A percentile compares a stretch with the other conserved stretches of the same genome.
phyloP scores from a whole-genome alignment of 352 stramenopile species.

The Blastocystis sp. region DNA sequence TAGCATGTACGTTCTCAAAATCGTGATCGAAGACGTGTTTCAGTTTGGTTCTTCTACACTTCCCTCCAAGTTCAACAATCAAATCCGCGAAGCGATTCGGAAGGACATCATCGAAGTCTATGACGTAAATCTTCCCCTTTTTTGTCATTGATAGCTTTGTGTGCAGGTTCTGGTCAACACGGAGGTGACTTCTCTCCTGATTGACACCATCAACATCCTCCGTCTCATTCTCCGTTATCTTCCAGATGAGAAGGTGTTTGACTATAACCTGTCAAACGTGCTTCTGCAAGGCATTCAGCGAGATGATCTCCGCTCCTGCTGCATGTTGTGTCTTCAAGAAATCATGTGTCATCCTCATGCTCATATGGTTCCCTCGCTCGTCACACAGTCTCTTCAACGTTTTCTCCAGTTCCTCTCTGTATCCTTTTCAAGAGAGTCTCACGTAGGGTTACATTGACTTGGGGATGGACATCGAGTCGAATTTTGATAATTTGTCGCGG shows the following conservation, averaged over 20 bases:
- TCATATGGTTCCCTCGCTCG: constrained; percentile 83
- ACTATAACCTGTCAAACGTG: constrained; percentile 86
- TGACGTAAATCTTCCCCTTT: constrained; percentile 65
- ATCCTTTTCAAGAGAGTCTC: constrained; percentile 79
- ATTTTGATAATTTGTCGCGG: constrained; percentile 67
- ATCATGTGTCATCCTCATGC: constrained; percentile 78
- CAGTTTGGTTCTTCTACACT: constrained; percentile 97
- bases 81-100: constrained; percentile 93
- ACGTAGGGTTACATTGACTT: constrained; percentile 78
- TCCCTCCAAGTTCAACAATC: constrained; percentile 87
- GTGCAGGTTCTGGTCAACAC: constrained; percentile 53
- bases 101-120: constrained; percentile 96
- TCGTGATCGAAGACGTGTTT: constrained; percentile 97
- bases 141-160: constrained; percentile 9
- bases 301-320: constrained; percentile 86
- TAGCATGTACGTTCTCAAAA: constrained; percentile 99
- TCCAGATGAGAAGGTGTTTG: constrained; percentile 10
- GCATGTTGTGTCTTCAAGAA: constrained; percentile 93
- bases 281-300: constrained; percentile 91
- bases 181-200: constrained; percentile 26
- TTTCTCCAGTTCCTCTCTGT: constrained; percentile 84
- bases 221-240: constrained; percentile 55
- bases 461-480: constrained; percentile 83
- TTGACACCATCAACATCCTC: constrained; percentile 44
- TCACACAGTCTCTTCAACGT: constrained; percentile 85